Percentiles rank a stretch among this genome's conserved stretches.
Evolutionary conservation across 2,329 filamentous ascomycete genomes (phyloP).

Genomic region (Talaromyces rugulosus): DNA sequence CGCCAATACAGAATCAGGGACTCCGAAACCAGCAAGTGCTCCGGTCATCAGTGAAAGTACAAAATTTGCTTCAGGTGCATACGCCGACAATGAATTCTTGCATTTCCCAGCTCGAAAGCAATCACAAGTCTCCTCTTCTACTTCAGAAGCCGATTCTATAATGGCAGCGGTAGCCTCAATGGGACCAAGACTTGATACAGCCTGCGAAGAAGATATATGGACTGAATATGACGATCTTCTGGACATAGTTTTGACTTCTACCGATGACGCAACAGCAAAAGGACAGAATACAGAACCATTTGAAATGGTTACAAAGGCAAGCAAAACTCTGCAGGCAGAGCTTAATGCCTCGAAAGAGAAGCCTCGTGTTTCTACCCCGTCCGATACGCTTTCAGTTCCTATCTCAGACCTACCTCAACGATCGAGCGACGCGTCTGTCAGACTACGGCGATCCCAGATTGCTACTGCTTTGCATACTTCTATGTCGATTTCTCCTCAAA

Average conservation of each 20-base stretch:
- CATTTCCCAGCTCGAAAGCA: conserved; percentile 68
- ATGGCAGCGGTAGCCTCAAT: conserved; percentile 63
- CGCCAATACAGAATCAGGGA: conserved; percentile 22
- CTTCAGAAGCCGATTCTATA: conserved; percentile 56
- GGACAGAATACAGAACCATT: conserved; percentile 25
- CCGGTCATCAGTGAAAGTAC: conserved; percentile 25
- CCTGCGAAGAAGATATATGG: conserved; percentile 85
- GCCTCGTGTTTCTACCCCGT: conserved; percentile 5
- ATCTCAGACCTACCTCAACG: conserved; percentile 22
- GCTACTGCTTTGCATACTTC: conserved; percentile 48
- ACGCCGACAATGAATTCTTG: conserved; percentile 60
- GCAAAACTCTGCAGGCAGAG: conserved; percentile 34
- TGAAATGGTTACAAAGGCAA: conserved; percentile 35
- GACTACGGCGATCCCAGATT: conserved; percentile 49
- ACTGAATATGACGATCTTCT: conserved; percentile 89
- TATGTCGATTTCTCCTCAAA: conserved; percentile 47
- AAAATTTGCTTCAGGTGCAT: conserved; percentile 34
- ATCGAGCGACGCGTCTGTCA: conserved; percentile 31
- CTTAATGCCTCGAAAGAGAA: conserved; percentile 19
- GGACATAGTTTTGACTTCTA: conserved; percentile 59
- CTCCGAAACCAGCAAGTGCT: conserved; percentile 31
- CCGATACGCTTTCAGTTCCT: conserved; percentile 21
- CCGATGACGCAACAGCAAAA: conserved; percentile 17
- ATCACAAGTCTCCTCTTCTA: conserved; percentile 65
- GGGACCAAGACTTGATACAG: conserved; percentile 57